Evolutionary conservation across 2,329 filamentous ascomycete species (phyloP), one percentile per base, ranked within the genome.

Genomic region (Colletotrichum paranaense): DNA sequence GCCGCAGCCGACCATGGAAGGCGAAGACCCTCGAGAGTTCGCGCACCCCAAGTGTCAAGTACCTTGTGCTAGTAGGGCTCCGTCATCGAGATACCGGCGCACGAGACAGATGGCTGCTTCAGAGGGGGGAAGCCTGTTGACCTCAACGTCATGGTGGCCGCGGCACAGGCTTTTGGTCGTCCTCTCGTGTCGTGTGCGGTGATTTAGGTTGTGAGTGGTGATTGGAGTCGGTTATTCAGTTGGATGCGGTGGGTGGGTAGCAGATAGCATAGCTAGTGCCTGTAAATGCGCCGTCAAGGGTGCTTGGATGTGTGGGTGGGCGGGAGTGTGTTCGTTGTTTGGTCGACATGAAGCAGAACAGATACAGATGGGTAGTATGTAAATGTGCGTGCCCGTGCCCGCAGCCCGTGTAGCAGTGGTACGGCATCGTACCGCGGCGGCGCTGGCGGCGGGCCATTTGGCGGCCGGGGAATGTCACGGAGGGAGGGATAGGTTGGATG

Each of bases 401-500:
- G 19, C 42, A 46, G 42, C 16, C 42, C 42, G 19, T 16, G 7
- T n/a, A 6, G 42, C 6, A 46, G 42, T 46, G 70, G 70, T 52
- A 57, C 70, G 70, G 67, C 56, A 70, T 53, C 59, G 67, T 52
- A 59, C 65, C 53, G 59, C 65, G 53, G 65, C 65, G 60, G 60
- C 70, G 67, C 70, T 67, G 46, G 55, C 46, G 67, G 55, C 70
- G 67, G 55, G 26, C 46, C 32, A 70, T 70, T 42, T 73, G 67
- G 53, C 70, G 70, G 70, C 70, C 70, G 70, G 70, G 67, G 60
- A 70, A 73, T 73, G 67, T 9, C 60, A 66, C 67, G 60, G 67
- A 65, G 60, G 60, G 67, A 65, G 60, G 22, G 22, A 57, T 12
- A 32, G 32, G 32, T 28, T 22, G 38, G 14, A 19, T 19, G 14